phyloP scores from a whole-genome alignment of 768 basidiomycete species.

The Mycena amicta region DNA sequence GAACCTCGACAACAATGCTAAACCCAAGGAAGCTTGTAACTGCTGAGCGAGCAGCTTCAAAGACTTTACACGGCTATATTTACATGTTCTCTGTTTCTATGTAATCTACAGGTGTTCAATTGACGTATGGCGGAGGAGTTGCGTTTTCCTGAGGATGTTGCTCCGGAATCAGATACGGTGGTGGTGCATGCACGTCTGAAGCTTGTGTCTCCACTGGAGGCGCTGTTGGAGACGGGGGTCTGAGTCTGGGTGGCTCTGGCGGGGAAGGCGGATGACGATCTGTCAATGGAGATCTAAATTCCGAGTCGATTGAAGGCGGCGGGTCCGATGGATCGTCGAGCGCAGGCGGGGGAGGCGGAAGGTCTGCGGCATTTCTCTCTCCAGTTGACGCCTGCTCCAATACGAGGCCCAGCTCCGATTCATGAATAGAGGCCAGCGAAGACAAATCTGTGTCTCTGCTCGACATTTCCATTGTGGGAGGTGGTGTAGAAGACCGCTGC shows the following conservation, averaged over 20 bases:
- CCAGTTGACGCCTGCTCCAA: slow-evolving; percentile 47
- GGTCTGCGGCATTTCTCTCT: slow-evolving; percentile 40
- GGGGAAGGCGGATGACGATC: slow-evolving; percentile 40
- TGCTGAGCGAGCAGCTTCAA: slow-evolving; percentile 58
- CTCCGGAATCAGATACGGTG: slow-evolving; percentile 71
- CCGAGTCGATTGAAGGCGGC: slow-evolving; percentile 86
- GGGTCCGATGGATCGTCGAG: slow-evolving; percentile 89
- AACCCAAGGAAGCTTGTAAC: slow-evolving; percentile 78
- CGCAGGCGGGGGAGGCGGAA: slow-evolving; percentile 78
- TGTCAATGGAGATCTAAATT: slow-evolving; percentile 58
- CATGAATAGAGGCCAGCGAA: slow-evolving; percentile 60
- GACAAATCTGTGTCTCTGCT: no score
- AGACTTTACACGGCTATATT: slow-evolving; percentile 12
- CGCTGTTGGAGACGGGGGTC: slow-evolving; percentile 36
- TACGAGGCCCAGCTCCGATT: slow-evolving; percentile 59
- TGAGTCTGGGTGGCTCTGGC: slow-evolving; percentile 31
- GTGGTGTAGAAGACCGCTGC: slow-evolving; percentile 66
- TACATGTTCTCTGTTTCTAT: slow-evolving; percentile 22
- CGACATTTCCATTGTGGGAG: slow-evolving; percentile 77
- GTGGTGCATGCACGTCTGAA: slow-evolving; percentile 67
- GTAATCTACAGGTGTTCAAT: slow-evolving; percentile 36
- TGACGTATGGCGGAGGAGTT: slow-evolving; percentile 65
- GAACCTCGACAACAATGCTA: slow-evolving; percentile 70
- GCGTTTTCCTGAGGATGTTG: no score
- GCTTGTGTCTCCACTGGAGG: slow-evolving; percentile 36